Conservation (phyloP, 345 rosid species). For the Lagerstroemia speciosa region DNA sequence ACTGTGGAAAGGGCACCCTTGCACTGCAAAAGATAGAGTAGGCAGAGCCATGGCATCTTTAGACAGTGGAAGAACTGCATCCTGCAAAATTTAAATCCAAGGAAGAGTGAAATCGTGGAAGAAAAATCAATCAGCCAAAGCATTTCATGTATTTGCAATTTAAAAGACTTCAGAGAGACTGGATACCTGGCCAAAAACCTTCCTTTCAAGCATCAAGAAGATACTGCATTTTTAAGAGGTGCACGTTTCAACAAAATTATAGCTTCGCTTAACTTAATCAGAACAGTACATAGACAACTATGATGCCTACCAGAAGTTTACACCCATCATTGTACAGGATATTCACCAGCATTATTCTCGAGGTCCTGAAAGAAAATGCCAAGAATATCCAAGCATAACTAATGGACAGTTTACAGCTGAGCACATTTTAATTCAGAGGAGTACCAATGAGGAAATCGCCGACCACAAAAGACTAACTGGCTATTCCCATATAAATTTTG, state of each 20-base stretch:
- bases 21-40: slow-evolving; percentile 77
- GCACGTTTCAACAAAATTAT: background rate
- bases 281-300: too few species aligned
- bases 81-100: slow-evolving; percentile 33
- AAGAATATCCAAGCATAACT: background rate
- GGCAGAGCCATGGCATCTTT: slow-evolving; percentile 88
- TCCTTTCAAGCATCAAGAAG: background rate
- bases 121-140: background rate
- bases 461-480: background rate
- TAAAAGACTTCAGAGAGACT: background rate
- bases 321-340: slow-evolving; percentile 77
- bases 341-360: slow-evolving; percentile 63
- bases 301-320: slow-evolving; percentile 63
- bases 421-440: background rate
- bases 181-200: background rate
- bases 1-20: slow-evolving; percentile 78
- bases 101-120: slow-evolving; percentile 2
- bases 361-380: slow-evolving; percentile 49
- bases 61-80: slow-evolving; percentile 86
- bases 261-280: background rate
- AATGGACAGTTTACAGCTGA: background rate
- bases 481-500: background rate
- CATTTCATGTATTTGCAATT: background rate
- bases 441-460: background rate
- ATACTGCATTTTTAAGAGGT: background rate